Base-by-base conservation (phyloP, 257 asterid species). In the Nemophila menziesii region DNA sequence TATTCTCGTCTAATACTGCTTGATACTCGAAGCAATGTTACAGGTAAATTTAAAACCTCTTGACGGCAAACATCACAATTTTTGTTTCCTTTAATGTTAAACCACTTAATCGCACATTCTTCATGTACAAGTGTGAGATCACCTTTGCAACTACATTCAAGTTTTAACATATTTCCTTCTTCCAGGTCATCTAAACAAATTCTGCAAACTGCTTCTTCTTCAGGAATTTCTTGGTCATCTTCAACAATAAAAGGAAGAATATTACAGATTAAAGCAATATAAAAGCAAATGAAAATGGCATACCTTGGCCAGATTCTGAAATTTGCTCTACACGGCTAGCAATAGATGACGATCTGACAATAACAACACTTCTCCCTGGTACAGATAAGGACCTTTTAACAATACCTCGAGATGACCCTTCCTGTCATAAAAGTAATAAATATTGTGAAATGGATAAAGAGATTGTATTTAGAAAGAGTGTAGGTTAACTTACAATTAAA, bases 121-220 rank as follows among this genome's bases (percentile, higher is more conserved):
- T 70, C 69, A 21, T 90, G 99, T 10, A 74, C 73, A 18, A 90
- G 75, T 51, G 48, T 61, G 27, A 90, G 87, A 29, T 71, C 96
- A 46, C 99, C 99, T 73, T 85, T 90, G 70, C 99, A 90, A 60
- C 75, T 70, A 65, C 99, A 90, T 52, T 81, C 99, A 94, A 81
- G 60, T 52, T 77, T 82, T 23, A 90, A 66, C 0, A 79, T 85
- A 12, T 71, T 73, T 68, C 75, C 64, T 71, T 85, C 96, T 43
- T 79, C 93, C 61, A 92, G 82, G 7, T 71, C 70, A 38, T 85
- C 99, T 3, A 70, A 44, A 68, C 99, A 90, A 49, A 90, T 90
- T 68, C 99, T 71, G 71, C 99, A 90, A 38, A 70, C 65, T 38
- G 93, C 94, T 74, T 85, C 96, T 69, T 90, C 99, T 79, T 90